These are phyloP conservation scores for Uromyces viciae-fabae DNA, from an alignment of 1,284 basidiomycete genomes.

Conservation along the genomic window DNA sequence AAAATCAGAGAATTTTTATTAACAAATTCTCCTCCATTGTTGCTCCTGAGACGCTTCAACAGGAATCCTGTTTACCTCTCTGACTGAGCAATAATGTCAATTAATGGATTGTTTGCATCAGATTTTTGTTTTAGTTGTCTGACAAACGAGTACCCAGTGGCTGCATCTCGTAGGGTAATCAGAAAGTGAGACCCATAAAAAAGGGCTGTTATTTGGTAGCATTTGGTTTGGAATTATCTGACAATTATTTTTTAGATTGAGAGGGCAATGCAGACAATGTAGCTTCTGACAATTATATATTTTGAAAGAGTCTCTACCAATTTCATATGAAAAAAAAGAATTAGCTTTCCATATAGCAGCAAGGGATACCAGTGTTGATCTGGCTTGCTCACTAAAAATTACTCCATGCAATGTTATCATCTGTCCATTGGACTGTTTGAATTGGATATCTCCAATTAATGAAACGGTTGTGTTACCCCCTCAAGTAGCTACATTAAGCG, in stretches of 20 bases:
- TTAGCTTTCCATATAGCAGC: neutral
- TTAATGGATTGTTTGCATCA: neutral
- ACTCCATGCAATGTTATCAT: too few species aligned
- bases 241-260: too few species aligned
- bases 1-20: neutral
- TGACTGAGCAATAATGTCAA: neutral
- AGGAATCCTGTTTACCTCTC: neutral
- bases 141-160: neutral
- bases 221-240: too few species aligned
- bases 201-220: too few species aligned
- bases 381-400: neutral
- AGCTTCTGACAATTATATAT: too few species aligned
- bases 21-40: neutral
- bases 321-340: too few species aligned
- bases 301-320: too few species aligned
- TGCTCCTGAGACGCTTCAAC: neutral
- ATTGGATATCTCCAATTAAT: too few species aligned
- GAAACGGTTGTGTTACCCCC: too few species aligned
- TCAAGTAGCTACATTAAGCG: too few species aligned
- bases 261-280: too few species aligned
- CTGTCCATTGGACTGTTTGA: too few species aligned
- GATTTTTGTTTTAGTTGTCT: neutral
- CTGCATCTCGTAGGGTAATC: neutral
- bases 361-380: neutral
- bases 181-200: neutral